Percentiles rank a stretch among this genome's conserved stretches.
Evolutionary conservation across 331 rosid genomes (phyloP).

Genomic region (Malus hybrid): DNA sequence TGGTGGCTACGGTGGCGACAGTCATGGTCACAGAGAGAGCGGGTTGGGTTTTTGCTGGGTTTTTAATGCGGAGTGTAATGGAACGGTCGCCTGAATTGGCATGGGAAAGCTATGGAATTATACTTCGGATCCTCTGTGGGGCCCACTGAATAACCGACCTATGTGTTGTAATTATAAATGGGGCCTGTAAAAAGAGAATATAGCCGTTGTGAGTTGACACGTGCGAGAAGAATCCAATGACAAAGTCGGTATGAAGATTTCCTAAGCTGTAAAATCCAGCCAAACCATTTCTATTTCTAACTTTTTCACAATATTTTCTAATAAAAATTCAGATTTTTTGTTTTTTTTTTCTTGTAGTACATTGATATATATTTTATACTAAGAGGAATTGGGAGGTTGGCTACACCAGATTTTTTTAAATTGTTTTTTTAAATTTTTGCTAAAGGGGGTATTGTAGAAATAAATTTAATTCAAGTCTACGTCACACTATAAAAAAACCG

Average conservation of each 20-base stretch:
- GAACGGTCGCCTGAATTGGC: constrained; percentile 26
- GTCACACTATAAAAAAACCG: not conserved
- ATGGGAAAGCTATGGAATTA: not conserved
- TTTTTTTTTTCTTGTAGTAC: too few species aligned
- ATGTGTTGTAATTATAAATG: not conserved
- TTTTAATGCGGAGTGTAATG: not conserved
- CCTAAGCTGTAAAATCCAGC: not conserved
- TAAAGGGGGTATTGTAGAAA: too few species aligned
- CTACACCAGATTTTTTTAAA: too few species aligned
- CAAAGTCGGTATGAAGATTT: not conserved
- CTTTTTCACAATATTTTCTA: too few species aligned
- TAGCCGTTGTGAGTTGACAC: constrained; percentile 24
- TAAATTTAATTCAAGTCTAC: too few species aligned
- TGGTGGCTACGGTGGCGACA: constrained; percentile 29
- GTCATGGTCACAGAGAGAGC: constrained; percentile 24
- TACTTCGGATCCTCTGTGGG: not conserved
- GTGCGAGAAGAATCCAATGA: constrained; percentile 11
- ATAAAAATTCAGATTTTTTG: too few species aligned
- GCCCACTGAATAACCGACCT: constrained; percentile 3
- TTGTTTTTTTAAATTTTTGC: too few species aligned
- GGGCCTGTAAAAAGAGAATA: not conserved
- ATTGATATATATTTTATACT: too few species aligned
- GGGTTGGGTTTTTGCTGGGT: not conserved
- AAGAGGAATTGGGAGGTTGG: fast-evolving
- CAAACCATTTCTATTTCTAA: too few species aligned